These are phyloP conservation scores for Hymenoscyphus albidus DNA, from an alignment of 2,329 filamentous ascomycete genomes.

Conservation along the genomic window DNA sequence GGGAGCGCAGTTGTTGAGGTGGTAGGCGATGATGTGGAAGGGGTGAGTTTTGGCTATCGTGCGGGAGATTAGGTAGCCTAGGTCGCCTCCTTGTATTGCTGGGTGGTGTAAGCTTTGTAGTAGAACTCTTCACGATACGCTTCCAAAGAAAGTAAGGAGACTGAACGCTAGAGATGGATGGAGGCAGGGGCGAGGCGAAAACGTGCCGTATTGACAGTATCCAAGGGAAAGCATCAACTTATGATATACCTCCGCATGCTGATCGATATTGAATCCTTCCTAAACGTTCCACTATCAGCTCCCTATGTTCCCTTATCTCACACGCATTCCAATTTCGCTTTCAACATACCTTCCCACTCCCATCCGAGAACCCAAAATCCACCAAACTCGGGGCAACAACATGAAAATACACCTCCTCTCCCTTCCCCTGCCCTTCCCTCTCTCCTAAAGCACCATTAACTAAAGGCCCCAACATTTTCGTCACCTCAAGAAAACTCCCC, in stretches of 20 bases:
- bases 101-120: neutral
- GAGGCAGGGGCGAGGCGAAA: neutral
- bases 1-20: neutral
- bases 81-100: neutral
- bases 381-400: slow-evolving; percentile 54
- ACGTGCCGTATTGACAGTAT: slow-evolving; percentile 51
- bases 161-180: neutral
- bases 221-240: slow-evolving; percentile 65
- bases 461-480: neutral
- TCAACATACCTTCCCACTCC: slow-evolving; percentile 22
- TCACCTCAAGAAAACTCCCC: neutral
- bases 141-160: too few relatives aligned
- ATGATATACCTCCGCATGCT: slow-evolving; percentile 62
- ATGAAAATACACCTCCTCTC: slow-evolving; percentile 18
- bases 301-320: too few relatives aligned
- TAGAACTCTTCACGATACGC: neutral
- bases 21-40: neutral
- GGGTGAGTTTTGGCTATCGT: neutral
- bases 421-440: slow-evolving; percentile 13
- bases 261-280: slow-evolving; percentile 53
- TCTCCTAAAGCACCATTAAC: slow-evolving; percentile 1
- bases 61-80: neutral
- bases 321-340: neutral
- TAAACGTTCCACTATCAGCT: slow-evolving; percentile 31
- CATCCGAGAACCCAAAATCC: slow-evolving; percentile 46